These are phyloP conservation scores for Metschnikowia lachancei DNA, from an alignment of 805 yeast genomes.

Conservation along the genomic window DNA sequence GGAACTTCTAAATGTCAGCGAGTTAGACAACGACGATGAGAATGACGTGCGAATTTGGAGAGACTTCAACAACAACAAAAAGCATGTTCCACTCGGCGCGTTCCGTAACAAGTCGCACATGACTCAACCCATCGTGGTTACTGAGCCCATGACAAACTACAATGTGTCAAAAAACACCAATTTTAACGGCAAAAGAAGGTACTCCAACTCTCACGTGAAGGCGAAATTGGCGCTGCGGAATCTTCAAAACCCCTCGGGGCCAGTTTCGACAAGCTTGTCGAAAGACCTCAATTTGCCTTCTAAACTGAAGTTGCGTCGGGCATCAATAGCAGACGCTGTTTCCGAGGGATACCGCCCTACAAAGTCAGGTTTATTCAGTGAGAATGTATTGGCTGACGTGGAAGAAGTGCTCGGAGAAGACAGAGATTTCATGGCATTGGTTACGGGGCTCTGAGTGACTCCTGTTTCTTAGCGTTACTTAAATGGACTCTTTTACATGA, in stretches of 20 bases:
- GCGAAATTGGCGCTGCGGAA: constrained; percentile 15
- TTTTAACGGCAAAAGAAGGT: constrained; percentile 19
- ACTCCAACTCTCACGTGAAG: constrained; percentile 14
- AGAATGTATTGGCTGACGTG: constrained; percentile 68
- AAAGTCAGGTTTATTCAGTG: constrained; percentile 73
- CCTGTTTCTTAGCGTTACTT: no score
- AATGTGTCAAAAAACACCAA: constrained; percentile 29
- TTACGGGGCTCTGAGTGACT: constrained; percentile 24
- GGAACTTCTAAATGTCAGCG: constrained; percentile 85
- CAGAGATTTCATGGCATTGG: constrained; percentile 43
- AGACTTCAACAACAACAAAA: constrained; percentile 44
- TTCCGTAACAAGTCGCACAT: constrained; percentile 64
- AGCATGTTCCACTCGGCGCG: constrained; percentile 77
- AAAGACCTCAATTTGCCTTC: constrained; percentile 23
- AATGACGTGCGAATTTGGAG: constrained; percentile 51
- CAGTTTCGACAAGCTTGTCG: constrained; percentile 9
- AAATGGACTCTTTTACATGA: not conserved
- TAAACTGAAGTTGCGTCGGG: constrained; percentile 50
- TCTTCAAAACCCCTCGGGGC: constrained; percentile 12
- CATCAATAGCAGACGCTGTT: constrained; percentile 71
- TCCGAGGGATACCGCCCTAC: constrained; percentile 75
- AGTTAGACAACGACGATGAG: constrained; percentile 69
- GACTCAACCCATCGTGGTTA: constrained; percentile 24
- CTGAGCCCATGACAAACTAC: constrained; percentile 28
- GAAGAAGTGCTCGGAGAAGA: constrained; percentile 65